A percentile compares a stretch with the other conserved stretches of the same genome.
phyloP scores from a whole-genome alignment of 345 rosid genomes.

The Eucalyptus sp. region DNA sequence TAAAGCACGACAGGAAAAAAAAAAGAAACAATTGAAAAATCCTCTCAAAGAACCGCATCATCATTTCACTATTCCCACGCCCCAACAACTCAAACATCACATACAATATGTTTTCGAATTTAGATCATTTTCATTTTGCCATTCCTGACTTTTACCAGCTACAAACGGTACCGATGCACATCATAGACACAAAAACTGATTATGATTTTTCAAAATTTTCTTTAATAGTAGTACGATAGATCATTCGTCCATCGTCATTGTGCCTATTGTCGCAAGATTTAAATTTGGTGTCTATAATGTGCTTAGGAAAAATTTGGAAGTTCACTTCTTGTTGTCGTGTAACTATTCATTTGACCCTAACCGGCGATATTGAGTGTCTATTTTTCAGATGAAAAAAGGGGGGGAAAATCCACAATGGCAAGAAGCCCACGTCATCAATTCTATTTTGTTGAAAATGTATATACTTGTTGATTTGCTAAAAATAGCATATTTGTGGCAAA shows the following conservation, averaged over 20 bases:
- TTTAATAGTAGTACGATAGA: too few species aligned
- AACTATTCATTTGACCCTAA: too few species aligned
- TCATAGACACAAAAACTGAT: too few species aligned
- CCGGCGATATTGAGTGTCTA: neutral
- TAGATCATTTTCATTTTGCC: neutral
- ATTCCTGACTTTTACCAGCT: neutral
- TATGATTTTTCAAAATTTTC: too few species aligned
- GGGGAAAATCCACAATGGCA: rapidly evolving
- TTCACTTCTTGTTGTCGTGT: neutral
- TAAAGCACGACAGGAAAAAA: neutral
- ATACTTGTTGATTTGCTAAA: neutral
- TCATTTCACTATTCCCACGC: neutral
- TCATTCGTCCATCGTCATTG: neutral
- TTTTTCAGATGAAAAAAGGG: too few species aligned
- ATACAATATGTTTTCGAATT: neutral
- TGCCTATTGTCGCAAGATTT: neutral
- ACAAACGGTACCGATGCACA: too few species aligned
- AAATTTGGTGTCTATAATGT: neutral
- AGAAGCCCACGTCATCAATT: rapidly evolving
- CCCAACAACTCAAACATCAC: neutral
- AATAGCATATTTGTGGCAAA: neutral
- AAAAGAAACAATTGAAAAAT: neutral
- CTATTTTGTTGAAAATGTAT: neutral
- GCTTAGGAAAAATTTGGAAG: rapidly evolving
- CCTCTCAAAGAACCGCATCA: neutral